Conservation (phyloP, 495 filamentous ascomycete species). For the Aspergillus kassunensis region DNA sequence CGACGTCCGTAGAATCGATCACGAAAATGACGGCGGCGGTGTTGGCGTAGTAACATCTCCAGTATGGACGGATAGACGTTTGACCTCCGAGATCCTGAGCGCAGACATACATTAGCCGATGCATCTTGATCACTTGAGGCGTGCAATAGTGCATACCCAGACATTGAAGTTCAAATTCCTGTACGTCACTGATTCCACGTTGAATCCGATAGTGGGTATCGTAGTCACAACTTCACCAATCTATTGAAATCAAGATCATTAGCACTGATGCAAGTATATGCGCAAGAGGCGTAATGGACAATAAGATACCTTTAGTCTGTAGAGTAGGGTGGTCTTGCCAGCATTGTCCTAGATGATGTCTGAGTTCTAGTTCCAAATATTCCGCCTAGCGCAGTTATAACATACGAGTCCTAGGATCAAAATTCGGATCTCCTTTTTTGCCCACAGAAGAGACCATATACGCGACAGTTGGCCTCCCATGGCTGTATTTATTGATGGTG, state of each 20-base stretch:
- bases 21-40: conserved; percentile 99
- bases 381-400: conserved; percentile 1
- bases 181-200: conserved; percentile 96
- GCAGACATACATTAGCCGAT: conserved; percentile 9
- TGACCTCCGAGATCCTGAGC: conserved; percentile 86
- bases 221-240: conserved; percentile 98
- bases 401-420: conserved; percentile 90
- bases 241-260: conserved; percentile 42
- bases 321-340: conserved; percentile 94
- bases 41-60: conserved; percentile 99
- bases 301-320: conserved; percentile 81
- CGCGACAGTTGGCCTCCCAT: conserved; percentile 85
- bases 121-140: not conserved
- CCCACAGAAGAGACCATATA: conserved; percentile 71
- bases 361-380: conserved; percentile 2
- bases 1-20: conserved; percentile 95
- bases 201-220: conserved; percentile 98
- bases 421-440: conserved; percentile 97
- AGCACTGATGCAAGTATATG: conserved; percentile 8
- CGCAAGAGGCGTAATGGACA: no score
- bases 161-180: conserved; percentile 98
- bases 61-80: conserved; percentile 95
- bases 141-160: conserved; percentile 58
- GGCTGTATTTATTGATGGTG: conserved; percentile 16
- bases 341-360: conserved; percentile 76